Percentiles rank a stretch among this genome's conserved stretches.
Conservation (phyloP, 2,329 filamentous ascomycete genomes). For the Didymella segeticola region DNA sequence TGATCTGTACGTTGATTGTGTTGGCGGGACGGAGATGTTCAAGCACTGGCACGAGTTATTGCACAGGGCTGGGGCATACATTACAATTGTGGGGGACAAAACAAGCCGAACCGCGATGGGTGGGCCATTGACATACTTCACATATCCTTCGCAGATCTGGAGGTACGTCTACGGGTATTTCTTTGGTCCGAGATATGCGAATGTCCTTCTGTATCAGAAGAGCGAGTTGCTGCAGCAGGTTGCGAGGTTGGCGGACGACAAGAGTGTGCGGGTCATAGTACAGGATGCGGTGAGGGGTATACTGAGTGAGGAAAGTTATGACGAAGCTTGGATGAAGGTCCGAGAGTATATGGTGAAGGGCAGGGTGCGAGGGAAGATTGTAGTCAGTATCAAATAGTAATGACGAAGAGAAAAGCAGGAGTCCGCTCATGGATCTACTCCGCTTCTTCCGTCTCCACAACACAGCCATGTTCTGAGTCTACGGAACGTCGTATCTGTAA, state of each 20-base stretch:
- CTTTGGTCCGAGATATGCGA: conserved; percentile 40
- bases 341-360: conserved; percentile 35
- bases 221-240: conserved; percentile 35
- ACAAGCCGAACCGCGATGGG: conserved; percentile 49
- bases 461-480: no score
- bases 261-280: conserved; percentile 30
- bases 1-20: conserved; percentile 59
- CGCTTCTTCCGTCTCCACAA: no score
- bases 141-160: conserved; percentile 35
- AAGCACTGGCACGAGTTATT: conserved; percentile 32
- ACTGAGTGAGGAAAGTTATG: conserved; percentile 24
- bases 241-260: conserved; percentile 29
- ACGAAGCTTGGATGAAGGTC: conserved; percentile 33
- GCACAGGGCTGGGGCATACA: conserved; percentile 50
- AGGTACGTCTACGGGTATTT: conserved; percentile 32
- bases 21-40: conserved; percentile 59
- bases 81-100: conserved; percentile 51
- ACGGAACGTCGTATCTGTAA: no score
- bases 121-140: conserved; percentile 44
- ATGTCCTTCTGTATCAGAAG: conserved; percentile 32
- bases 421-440: no score
- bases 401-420: not conserved
- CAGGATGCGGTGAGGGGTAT: conserved; percentile 40
- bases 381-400: conserved; percentile 28
- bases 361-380: conserved; percentile 41